Evolutionary conservation across 257 asterid genomes (phyloP).

Genomic region (Lycium barbarum): DNA sequence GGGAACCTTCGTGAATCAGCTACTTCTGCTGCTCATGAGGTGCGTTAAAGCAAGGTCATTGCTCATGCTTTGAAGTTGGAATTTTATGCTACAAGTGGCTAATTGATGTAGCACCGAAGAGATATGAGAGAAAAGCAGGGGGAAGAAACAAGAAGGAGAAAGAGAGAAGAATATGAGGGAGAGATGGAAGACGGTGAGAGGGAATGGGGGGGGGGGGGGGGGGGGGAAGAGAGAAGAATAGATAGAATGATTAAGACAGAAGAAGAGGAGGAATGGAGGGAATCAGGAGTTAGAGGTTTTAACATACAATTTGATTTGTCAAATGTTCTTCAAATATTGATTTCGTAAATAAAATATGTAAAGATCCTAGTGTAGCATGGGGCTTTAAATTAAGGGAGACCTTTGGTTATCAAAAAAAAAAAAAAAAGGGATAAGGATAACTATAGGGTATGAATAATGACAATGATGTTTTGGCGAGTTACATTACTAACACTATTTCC

Average conservation of each 20-base stretch:
- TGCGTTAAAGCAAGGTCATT: conserved; percentile 42
- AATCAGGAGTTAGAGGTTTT: not conserved
- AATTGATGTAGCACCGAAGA: not conserved
- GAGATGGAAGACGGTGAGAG: not conserved
- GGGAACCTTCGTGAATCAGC: conserved; percentile 50
- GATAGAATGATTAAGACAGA: not conserved
- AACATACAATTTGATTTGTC: not conserved
- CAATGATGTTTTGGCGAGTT: conserved; percentile 15
- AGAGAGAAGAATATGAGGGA: not conserved
- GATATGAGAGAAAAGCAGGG: not conserved
- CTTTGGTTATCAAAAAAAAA: not conserved
- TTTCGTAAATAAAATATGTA: not conserved
- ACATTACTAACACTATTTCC: not conserved
- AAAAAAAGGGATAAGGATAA: not conserved
- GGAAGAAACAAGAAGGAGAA: conserved; percentile 19
- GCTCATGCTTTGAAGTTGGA: conserved; percentile 16
- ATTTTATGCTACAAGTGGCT: conserved; percentile 13
- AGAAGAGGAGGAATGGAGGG: conserved; percentile 15
- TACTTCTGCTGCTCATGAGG: conserved; percentile 74
- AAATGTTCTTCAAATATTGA: not conserved
- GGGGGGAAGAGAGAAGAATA: not conserved
- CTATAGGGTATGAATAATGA: not conserved
- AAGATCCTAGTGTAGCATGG: conserved; percentile 19
- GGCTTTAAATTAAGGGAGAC: conserved; percentile 9
- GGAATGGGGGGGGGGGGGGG: not conserved